These are phyloP conservation scores for Hemileccinum rubropunctum DNA, from an alignment of 768 basidiomycete species.

Conservation along the genomic window DNA sequence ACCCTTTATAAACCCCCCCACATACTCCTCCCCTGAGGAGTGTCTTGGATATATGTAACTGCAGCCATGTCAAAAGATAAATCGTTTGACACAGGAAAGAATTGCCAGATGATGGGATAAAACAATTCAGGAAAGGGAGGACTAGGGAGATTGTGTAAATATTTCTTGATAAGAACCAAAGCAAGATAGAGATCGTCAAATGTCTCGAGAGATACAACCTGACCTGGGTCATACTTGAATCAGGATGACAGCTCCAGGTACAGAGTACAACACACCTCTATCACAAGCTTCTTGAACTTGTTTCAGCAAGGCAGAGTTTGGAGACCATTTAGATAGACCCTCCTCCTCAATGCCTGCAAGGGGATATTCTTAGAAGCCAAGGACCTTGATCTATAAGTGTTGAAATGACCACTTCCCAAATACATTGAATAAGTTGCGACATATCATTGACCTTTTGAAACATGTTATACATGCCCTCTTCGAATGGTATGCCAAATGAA, in stretches of 20 bases:
- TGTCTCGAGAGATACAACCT: conserved; percentile 73
- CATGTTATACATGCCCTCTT: too few relatives aligned
- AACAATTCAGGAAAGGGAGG: conserved; percentile 73
- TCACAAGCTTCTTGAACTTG: conserved; percentile 85
- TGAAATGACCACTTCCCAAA: conserved; percentile 51
- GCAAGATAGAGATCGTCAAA: conserved; percentile 79
- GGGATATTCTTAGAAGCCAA: not conserved
- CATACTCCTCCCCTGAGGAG: too few relatives aligned
- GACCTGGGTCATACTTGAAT: conserved; percentile 41
- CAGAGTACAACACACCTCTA: conserved; percentile 45
- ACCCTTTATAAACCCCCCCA: too few relatives aligned
- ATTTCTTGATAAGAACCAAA: conserved; percentile 85
- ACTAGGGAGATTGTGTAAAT: conserved; percentile 73
- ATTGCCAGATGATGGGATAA: conserved; percentile 64
- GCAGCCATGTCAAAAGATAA: conserved; percentile 55
- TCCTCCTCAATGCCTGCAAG: conserved; percentile 58
- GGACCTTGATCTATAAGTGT: not conserved
- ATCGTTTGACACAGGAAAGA: conserved; percentile 56
- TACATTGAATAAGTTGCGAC: conserved; percentile 68
- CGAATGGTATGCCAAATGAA: too few relatives aligned
- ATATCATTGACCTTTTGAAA: too few relatives aligned
- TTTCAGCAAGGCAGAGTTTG: conserved; percentile 62
- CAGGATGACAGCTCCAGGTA: not conserved
- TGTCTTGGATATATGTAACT: conserved; percentile 66
- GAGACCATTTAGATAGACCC: conserved; percentile 82